Evolutionary conservation across 208 protist genomes (phyloP), one percentile per base, ranked within the genome.

Genomic region (Leishmania guyanensis): DNA sequence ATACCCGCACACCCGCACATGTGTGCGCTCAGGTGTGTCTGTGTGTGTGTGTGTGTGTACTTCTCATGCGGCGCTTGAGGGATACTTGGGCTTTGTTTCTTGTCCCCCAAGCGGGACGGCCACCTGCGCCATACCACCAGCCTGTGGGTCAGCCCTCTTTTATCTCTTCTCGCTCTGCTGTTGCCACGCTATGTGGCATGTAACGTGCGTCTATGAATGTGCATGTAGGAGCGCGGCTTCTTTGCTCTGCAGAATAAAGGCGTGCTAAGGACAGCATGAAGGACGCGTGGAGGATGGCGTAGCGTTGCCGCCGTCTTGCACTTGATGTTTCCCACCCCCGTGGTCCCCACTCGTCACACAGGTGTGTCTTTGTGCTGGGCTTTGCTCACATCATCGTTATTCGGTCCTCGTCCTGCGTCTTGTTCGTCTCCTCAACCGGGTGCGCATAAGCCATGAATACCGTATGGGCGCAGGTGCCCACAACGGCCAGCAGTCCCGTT

Each of bases 1-100:
- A 26, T 17, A n/a, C 58, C 26, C 26, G 26, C 26, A 62, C 10
- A 53, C 20, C 29, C 65, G 39, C 50, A 39, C 43, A 39, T 78
- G 43, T 78, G 60, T 51, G 20, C 54, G 36, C 14, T 48, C 54
- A 76, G 26, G 14, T 76, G 71, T 75, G 22, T n/a, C 26, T 78
- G 48, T 74, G 77, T 74, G 58, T 17, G 36, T 26, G 36, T 48
- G 29, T 9, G 36, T 71, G 65, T 71, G 33, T 71, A 33, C 39
- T 6, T 71, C 5, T 71, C 33, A 39, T 22, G 14, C 3, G 17
- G 36, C 36, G 22, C 33, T 64, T 33, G 58, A 16, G 58, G 58
- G 58, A n/a, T 64, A 3, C 5, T 64, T 29, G 58, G 9, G 26
- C 8, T 64, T 29, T 64, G 8, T 16, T 33, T n/a, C 3, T 5